Base-by-base conservation (phyloP, 768 basidiomycete species). In the Rubroboletus satanas region DNA sequence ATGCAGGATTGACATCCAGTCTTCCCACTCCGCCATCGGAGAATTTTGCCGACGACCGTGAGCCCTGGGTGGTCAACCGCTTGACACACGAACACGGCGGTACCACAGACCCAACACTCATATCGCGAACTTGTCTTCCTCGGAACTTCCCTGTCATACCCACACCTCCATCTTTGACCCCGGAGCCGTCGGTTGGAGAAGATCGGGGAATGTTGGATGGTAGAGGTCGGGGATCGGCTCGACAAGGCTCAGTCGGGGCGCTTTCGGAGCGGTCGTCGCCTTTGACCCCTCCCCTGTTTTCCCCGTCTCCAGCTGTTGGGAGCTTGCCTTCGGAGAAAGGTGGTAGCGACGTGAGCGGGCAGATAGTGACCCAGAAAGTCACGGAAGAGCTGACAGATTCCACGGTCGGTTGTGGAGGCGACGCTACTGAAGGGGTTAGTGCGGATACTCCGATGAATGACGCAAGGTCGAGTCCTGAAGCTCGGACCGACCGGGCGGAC, bases 1-100 rank as follows among this genome's bases (percentile, higher is more conserved):
- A 54, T 2, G 47, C 21, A 21, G 45, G 4, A 10, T 26, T 37
- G 10, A 39, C 45, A 10, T 49, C 56, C 1, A 11, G 48, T 51
- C 54, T 56, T 15, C 51, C 54, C 12, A 64, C 59, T 9, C 54
- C 54, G 2, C 48, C 52, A 17, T 45, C 45, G 2, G 58, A 56
- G 10, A 33, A 9, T 0, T 45, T 23, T 37, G 8, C 7, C 1
- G 28, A 38, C 12, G 43, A 53, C 7, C 33, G 5, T 7, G 62
- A 45, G 7, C 33, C 28, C 6, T 18, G 11, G 31, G 4, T 28
- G 8, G 36, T 17, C 45, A 29, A 21, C 44, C 23, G 12, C 32
- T 31, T n/a, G 45, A 38, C 28, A 29, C 29, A 21, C 31, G 28
- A 45, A 44, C 2, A 21, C 21, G 33, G n/a, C 21, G n/a, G 11